Percentiles rank a stretch among this genome's conserved stretches.
These are phyloP conservation scores for Candolleomyces efflorescens DNA, from an alignment of 768 basidiomycete species.

Conservation along the genomic window DNA sequence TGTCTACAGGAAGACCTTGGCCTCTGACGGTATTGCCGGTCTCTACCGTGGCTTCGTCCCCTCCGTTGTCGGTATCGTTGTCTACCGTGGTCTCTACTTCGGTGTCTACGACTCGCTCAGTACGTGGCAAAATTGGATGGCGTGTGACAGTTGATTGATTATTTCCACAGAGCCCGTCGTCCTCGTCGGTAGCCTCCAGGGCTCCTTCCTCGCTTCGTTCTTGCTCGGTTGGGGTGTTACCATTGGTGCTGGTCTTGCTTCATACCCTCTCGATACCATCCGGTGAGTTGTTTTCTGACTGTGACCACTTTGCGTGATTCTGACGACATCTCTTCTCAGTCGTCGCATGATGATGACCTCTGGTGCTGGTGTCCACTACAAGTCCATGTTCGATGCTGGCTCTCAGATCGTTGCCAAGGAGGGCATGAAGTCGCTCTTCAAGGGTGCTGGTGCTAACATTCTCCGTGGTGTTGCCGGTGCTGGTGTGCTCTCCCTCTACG, in stretches of 20 bases:
- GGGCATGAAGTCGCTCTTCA: conserved; percentile 94
- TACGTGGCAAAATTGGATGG: conserved; percentile 34
- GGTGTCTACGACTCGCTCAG: conserved; percentile 95
- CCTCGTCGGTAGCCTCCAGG: conserved; percentile 91
- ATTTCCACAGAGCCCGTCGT: conserved; percentile 80
- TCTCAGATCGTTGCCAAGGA: conserved; percentile 95
- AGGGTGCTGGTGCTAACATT: conserved; percentile 95
- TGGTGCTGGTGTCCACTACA: conserved; percentile 93
- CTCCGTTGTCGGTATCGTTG: conserved; percentile 98
- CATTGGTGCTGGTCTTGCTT: conserved; percentile 98
- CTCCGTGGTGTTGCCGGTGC: conserved; percentile 99
- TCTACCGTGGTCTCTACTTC: conserved; percentile 99
- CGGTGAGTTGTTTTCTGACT: conserved; percentile 43
- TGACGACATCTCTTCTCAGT: conserved; percentile 41
- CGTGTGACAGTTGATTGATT: conserved; percentile 13
- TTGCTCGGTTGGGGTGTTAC: conserved; percentile 98
- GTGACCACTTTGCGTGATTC: conserved; percentile 8
- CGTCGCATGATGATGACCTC: conserved; percentile 99
- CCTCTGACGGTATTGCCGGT: conserved; percentile 96
- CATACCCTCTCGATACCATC: conserved; percentile 91
- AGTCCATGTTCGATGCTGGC: conserved; percentile 97
- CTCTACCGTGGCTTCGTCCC: conserved; percentile 99
- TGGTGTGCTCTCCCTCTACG: conserved; percentile 98
- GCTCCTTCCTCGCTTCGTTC: conserved; percentile 97
- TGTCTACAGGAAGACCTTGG: conserved; percentile 96